Evolutionary conservation across 1,284 basidiomycete genomes (phyloP).

Genomic region (Singerocomus rubriflavus): DNA sequence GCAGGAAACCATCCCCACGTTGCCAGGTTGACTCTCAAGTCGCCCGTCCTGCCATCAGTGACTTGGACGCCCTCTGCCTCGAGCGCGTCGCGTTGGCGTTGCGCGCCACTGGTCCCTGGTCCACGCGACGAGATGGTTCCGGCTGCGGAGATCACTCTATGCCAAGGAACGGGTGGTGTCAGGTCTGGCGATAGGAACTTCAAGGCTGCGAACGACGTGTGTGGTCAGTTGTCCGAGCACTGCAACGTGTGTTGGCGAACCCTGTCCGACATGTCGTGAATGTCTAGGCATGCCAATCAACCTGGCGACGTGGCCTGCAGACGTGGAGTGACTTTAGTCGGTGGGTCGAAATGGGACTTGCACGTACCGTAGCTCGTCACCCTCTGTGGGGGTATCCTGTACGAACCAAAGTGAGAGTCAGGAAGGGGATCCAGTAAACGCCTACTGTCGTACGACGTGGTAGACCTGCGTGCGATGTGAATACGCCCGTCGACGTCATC

Average conservation of each 20-base stretch:
- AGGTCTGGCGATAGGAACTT: slow-evolving; percentile 62
- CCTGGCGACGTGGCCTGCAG: slow-evolving; percentile 75
- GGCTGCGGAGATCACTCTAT: slow-evolving; percentile 64
- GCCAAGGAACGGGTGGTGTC: slow-evolving; percentile 71
- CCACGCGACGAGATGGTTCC: slow-evolving; percentile 80
- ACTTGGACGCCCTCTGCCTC: slow-evolving; percentile 63
- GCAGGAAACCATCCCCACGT: slow-evolving; percentile 63
- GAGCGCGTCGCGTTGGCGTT: slow-evolving; percentile 53
- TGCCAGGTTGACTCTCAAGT: slow-evolving; percentile 48
- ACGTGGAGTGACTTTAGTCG: background rate
- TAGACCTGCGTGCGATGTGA: slow-evolving; percentile 51
- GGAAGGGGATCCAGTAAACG: background rate
- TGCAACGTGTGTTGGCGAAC: slow-evolving; percentile 38
- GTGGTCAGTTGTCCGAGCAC: background rate
- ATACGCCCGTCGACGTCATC: background rate
- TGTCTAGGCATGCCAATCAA: slow-evolving; percentile 80
- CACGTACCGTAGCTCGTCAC: slow-evolving; percentile 68
- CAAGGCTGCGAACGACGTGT: slow-evolving; percentile 45
- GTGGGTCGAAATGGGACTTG: background rate
- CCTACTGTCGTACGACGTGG: slow-evolving; percentile 51
- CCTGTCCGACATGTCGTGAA: slow-evolving; percentile 83
- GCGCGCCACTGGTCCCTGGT: slow-evolving; percentile 63
- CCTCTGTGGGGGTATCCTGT: slow-evolving; percentile 52
- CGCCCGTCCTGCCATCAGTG: slow-evolving; percentile 40
- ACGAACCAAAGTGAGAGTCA: slow-evolving; percentile 1